phyloP scores from a whole-genome alignment of 1,284 basidiomycete genomes.

The Boletellus sp. region DNA sequence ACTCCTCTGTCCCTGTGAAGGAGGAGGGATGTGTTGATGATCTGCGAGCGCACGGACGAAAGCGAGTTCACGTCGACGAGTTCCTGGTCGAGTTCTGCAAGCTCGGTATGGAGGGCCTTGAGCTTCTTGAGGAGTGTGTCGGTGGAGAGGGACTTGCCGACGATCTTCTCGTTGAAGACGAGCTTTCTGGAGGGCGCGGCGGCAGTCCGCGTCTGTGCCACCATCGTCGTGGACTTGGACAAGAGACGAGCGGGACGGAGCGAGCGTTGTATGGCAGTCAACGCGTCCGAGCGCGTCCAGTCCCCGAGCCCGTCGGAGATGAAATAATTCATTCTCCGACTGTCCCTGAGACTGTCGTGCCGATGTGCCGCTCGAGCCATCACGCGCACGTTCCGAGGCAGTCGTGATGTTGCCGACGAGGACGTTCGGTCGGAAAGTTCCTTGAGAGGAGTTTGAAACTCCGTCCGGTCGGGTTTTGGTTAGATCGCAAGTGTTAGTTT shows the following conservation, averaged over 20 bases:
- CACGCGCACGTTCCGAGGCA: no score
- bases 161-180: constrained; percentile 75
- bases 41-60: constrained; percentile 67
- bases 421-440: no score
- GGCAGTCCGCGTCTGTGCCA: constrained; percentile 65
- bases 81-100: constrained; percentile 88
- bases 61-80: constrained; percentile 74
- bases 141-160: constrained; percentile 65
- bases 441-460: no score
- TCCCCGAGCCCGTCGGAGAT: constrained; percentile 3
- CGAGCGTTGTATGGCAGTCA: not conserved
- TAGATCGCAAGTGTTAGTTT: no score
- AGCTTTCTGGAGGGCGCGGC: constrained; percentile 57
- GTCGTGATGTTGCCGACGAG: no score
- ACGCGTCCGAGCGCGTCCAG: not conserved
- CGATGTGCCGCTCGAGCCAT: no score
- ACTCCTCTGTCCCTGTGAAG: constrained; percentile 94
- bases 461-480: no score
- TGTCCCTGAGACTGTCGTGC: no score
- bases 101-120: constrained; percentile 76
- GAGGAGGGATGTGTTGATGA: constrained; percentile 77
- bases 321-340: constrained; percentile 5
- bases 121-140: constrained; percentile 83
- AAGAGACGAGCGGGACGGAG: not conserved
- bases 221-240: constrained; percentile 44